Evolutionary conservation across 1,139 yeast species (phyloP).

Genomic region (Blastobotrys proliferans): DNA sequence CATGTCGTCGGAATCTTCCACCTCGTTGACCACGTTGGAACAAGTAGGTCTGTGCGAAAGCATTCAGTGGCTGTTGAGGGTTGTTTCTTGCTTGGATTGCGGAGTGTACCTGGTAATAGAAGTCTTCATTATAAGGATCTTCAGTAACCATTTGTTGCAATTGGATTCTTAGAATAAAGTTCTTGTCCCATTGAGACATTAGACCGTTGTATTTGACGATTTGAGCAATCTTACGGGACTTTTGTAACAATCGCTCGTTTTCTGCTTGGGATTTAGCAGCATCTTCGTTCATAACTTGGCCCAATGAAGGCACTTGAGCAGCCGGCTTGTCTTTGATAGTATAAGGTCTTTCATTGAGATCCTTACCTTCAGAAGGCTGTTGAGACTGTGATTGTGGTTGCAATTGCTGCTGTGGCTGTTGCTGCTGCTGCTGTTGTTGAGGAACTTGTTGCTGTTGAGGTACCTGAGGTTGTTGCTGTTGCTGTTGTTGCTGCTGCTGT

Average conservation of each 20-base stretch:
- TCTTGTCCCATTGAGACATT: constrained; percentile 96
- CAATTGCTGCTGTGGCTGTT: constrained; percentile 22
- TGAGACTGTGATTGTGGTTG: constrained; percentile 26
- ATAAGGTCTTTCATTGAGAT: too few relatives aligned
- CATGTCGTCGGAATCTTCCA: constrained; percentile 80
- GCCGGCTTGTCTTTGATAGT: constrained; percentile 1
- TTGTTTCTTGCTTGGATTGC: constrained; percentile 65
- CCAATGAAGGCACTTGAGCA: constrained; percentile 22
- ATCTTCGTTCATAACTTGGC: constrained; percentile 35
- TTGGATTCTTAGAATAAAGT: constrained; percentile 90
- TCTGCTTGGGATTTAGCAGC: constrained; percentile 25
- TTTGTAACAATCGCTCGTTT: constrained; percentile 46
- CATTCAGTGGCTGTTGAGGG: constrained; percentile 44
- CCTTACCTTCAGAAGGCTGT: constrained; percentile 13
- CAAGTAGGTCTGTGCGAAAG: constrained; percentile 91
- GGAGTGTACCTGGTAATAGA: constrained; percentile 89
- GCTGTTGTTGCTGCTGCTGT: constrained; percentile 25
- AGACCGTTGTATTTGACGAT: constrained; percentile 84
- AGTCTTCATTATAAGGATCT: constrained; percentile 96
- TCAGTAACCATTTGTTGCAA: constrained; percentile 94
- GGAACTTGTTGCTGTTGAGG: constrained; percentile 18
- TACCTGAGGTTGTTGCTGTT: constrained; percentile 39
- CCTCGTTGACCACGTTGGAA: constrained; percentile 87
- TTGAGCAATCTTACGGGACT: constrained; percentile 76
- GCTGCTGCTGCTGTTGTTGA: constrained; percentile 24